Evolutionary conservation across 371 early-diverging fungal species (phyloP).

Genomic region (Saksenaea vasiformis): DNA sequence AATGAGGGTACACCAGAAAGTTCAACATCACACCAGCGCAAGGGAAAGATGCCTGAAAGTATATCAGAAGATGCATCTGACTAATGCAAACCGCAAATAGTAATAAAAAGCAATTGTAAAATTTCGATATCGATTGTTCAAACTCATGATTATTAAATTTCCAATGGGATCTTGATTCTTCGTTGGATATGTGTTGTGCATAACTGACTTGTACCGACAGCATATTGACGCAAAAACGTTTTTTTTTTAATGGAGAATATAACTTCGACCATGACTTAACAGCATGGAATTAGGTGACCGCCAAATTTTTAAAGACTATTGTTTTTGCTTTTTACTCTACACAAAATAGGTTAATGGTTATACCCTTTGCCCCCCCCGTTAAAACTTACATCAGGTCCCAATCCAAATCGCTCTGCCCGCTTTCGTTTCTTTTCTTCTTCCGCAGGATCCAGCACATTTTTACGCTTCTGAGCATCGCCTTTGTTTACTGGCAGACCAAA

Average conservation of each 20-base stretch:
- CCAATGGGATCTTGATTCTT: not conserved
- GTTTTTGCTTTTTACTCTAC: not conserved
- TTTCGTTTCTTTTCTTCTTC: conserved; percentile 73
- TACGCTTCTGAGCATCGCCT: conserved; percentile 10
- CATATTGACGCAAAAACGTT: not conserved
- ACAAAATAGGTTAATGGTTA: not conserved
- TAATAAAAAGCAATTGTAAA: not conserved
- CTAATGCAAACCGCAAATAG: not conserved
- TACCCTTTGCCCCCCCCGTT: too few relatives aligned
- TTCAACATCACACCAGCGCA: conserved; percentile 5
- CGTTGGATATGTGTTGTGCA: too few relatives aligned
- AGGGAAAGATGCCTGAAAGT: conserved; percentile 7
- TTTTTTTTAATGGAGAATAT: not conserved
- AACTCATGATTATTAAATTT: not conserved
- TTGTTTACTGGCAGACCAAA: conserved; percentile 41
- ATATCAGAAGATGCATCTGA: not conserved
- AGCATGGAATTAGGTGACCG: not conserved
- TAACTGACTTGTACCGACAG: too few relatives aligned
- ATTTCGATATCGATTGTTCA: not conserved
- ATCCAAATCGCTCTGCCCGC: conserved; percentile 61
- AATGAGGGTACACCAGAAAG: not conserved
- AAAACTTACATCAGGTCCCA: conserved; percentile 21
- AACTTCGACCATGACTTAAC: not conserved
- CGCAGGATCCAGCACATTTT: conserved; percentile 38
- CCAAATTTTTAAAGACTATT: not conserved